Percentiles rank a stretch among this genome's conserved stretches.
Conservation (phyloP, 2,329 filamentous ascomycete species). For the Fusarium circinatum region DNA sequence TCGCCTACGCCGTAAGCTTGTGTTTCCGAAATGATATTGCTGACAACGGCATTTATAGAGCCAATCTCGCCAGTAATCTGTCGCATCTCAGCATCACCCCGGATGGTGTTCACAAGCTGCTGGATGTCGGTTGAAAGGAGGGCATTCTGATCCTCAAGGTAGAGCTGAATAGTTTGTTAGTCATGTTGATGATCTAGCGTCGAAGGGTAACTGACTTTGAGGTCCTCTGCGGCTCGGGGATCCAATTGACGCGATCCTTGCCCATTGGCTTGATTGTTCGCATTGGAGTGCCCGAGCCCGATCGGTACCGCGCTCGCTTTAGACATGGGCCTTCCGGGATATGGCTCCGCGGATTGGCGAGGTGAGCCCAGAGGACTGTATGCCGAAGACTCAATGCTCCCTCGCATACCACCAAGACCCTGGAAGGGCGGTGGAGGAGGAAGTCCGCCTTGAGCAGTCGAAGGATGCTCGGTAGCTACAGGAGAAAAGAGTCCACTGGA, state of each 20-base stretch:
- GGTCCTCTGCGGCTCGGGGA: constrained; percentile 57
- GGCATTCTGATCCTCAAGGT: constrained; percentile 85
- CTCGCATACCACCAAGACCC: constrained; percentile 64
- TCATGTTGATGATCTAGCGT: background rate
- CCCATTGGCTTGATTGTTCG: constrained; percentile 53
- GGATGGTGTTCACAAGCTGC: constrained; percentile 78
- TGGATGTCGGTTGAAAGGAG: constrained; percentile 83
- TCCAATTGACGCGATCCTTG: constrained; percentile 53
- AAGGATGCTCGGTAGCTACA: constrained; percentile 55
- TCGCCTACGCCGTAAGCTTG: constrained; percentile 64
- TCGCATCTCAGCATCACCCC: constrained; percentile 69
- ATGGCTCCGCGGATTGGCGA: constrained; percentile 63
- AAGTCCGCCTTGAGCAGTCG: constrained; percentile 52
- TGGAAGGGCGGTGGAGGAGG: constrained; percentile 67
- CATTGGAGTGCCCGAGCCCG: constrained; percentile 49
- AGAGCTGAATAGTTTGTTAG: constrained; percentile 62
- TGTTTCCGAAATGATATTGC: constrained; percentile 74
- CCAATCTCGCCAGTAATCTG: constrained; percentile 76
- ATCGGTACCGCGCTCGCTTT: constrained; percentile 49
- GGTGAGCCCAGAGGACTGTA: constrained; percentile 81
- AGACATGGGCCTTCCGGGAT: constrained; percentile 45
- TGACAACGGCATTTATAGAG: constrained; percentile 76
- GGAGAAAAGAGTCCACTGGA: constrained; percentile 76
- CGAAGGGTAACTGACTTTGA: constrained; percentile 52
- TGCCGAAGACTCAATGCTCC: constrained; percentile 75